Base-by-base conservation (phyloP, 371 early-diverging fungal genomes). In the Actinomucor elegans region DNA sequence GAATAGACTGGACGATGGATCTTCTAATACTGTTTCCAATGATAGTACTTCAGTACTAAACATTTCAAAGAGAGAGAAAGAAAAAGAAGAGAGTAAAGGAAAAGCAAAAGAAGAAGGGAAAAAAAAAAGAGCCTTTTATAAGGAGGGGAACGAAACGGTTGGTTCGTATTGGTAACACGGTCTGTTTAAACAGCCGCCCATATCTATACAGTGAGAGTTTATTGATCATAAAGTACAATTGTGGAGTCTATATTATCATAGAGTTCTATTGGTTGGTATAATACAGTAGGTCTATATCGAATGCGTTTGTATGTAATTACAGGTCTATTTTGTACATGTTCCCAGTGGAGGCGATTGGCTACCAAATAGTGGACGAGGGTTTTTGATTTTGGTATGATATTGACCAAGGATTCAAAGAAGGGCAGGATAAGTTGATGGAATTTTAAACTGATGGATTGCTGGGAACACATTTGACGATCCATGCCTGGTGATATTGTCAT, bases 371-470 rank as follows among this genome's bases (percentile, higher is more conserved):
- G 56, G 9, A 78, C 36, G 32, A 72, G 74, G 5, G 69, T 37
- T 12, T 45, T 48, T 6, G 75, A 67, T 11, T 73, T 70, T 0
- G 93, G 91, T 12, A 93, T 68, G 10, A 93, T 60, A 6, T 81
- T 79, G 4, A 81, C 84, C 23, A 93, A 71, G 23, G 81, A 76
- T 53, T 86, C 84, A 71, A 92, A 94, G 51, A 88, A 93, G 0
- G 96, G 96, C 5, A 89, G 85, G 6, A 95, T 84, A 51, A 87
- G 83, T 41, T 91, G 88, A 20, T 83, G 86, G 60, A 96, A 96
- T 15, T 86, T 86, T 3, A 94, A 60, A 29, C 85, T 87, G 46
- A 92, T 87, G 48, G 82, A 81, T 18, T 81, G 80, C 50, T 93
- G 92, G 36, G 88, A 81, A 27, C 84, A 71, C 15, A 80, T 59